Evolutionary conservation across 495 filamentous ascomycete genomes (phyloP).

Genomic region (Staphylotrichum tortipilum): DNA sequence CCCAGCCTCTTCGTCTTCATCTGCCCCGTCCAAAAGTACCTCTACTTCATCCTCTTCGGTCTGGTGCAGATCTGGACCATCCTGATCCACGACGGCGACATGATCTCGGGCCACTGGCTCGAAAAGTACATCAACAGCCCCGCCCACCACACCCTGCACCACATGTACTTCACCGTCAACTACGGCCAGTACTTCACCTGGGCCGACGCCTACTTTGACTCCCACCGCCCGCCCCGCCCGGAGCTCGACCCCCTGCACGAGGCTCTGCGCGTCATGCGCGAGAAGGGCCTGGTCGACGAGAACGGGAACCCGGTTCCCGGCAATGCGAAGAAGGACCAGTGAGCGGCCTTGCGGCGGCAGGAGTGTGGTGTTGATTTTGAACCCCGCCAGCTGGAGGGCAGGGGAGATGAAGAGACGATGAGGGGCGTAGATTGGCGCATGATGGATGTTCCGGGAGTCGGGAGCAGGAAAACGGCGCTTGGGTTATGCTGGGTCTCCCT

Average conservation of each 20-base stretch:
- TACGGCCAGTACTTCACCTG: conserved; percentile 21
- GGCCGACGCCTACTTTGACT: conserved; percentile 17
- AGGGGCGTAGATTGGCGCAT: too few species aligned
- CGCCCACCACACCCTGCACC: conserved; percentile 19
- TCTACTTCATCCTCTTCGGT: conserved; percentile 16
- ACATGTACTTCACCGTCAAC: conserved; percentile 22
- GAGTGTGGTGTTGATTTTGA: not conserved
- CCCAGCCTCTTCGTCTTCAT: conserved; percentile 17
- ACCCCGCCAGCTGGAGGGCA: not conserved
- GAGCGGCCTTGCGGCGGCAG: not conserved
- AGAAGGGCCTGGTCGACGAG: conserved; percentile 19
- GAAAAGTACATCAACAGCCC: conserved; percentile 20
- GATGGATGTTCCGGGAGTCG: too few species aligned
- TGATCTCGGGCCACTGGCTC: conserved; percentile 19
- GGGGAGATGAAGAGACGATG: too few species aligned
- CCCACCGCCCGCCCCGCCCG: conserved; percentile 11
- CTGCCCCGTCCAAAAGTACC: conserved; percentile 18
- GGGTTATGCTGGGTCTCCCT: not conserved
- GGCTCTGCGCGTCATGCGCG: conserved; percentile 13
- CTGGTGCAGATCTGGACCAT: conserved; percentile 20
- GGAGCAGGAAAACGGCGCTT: too few species aligned
- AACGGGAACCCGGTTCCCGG: conserved; percentile 14
- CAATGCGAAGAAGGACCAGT: conserved; percentile 6
- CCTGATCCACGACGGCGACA: conserved; percentile 20
- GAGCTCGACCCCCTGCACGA: conserved; percentile 17